These are phyloP conservation scores for Penicillium sp. DNA, from an alignment of 2,329 filamentous ascomycete species.

Conservation along the genomic window DNA sequence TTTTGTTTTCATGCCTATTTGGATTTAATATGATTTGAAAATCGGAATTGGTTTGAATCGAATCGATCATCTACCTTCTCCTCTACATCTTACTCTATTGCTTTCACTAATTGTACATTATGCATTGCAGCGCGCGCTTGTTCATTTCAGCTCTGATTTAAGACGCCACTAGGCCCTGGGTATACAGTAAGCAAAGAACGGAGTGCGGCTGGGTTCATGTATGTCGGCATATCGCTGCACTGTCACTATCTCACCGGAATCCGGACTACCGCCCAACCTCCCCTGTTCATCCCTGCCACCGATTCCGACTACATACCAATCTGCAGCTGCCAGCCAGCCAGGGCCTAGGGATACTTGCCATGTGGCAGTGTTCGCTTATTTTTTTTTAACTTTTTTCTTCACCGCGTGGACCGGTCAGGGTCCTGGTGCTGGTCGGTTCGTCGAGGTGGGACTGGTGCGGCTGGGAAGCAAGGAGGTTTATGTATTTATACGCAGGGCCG, in stretches of 20 bases:
- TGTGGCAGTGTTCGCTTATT: neutral
- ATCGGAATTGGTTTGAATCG: neutral
- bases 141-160: neutral
- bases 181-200: neutral
- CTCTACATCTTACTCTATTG: too few species aligned
- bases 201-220: neutral
- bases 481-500: neutral
- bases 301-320: neutral
- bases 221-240: neutral
- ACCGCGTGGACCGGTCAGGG: constrained; percentile 5
- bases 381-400: neutral
- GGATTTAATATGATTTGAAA: neutral
- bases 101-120: neutral
- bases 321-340: neutral
- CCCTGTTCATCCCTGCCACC: neutral
- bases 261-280: constrained; percentile 4
- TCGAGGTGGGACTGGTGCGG: neutral
- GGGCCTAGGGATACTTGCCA: neutral
- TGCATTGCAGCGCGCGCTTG: neutral
- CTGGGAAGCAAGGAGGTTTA: neutral
- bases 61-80: too few species aligned
- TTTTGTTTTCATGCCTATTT: neutral
- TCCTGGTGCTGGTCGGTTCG: too few species aligned
- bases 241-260: neutral
- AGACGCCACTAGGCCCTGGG: neutral